A percentile compares a stretch with the other conserved stretches of the same genome.
Conservation (phyloP, 352 stramenopile genomes). For the Pythium coloratum region DNA sequence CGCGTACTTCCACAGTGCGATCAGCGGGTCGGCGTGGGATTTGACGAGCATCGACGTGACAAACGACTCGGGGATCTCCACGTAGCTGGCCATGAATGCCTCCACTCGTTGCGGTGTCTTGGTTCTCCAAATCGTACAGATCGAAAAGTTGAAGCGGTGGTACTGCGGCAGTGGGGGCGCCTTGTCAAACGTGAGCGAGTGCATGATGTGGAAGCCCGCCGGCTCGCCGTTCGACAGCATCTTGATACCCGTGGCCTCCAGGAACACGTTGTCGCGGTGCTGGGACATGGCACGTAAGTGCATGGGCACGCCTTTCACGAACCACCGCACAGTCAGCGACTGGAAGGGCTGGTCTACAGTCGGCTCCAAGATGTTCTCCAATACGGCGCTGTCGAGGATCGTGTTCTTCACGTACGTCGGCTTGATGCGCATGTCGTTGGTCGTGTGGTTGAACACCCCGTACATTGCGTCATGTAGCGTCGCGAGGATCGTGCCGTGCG, state of each 20-base stretch:
- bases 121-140: constrained; percentile 49
- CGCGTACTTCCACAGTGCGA: constrained; percentile 31
- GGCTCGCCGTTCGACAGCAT: constrained; percentile 40
- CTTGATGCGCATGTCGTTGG: constrained; percentile 51
- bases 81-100: constrained; percentile 36
- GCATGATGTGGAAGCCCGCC: constrained; percentile 56
- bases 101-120: constrained; percentile 14
- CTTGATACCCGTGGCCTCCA: constrained; percentile 53
- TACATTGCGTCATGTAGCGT: constrained; percentile 61
- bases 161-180: constrained; percentile 40
- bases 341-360: constrained; percentile 43
- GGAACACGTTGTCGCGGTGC: constrained; percentile 55
- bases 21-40: constrained; percentile 38
- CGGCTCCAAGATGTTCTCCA: constrained; percentile 42
- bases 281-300: constrained; percentile 37
- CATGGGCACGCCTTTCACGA: constrained; percentile 46
- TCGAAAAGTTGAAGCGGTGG: constrained; percentile 49
- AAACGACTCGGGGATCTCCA: constrained; percentile 39
- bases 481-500: constrained; percentile 40
- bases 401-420: constrained; percentile 49
- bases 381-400: constrained; percentile 40
- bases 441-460: constrained; percentile 37
- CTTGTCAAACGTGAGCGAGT: constrained; percentile 59
- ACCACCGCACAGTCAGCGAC: constrained; percentile 56
- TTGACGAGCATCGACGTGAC: constrained; percentile 35